Percentiles rank a stretch among this genome's conserved stretches.
These are phyloP conservation scores for Henckelia pumila DNA, from an alignment of 257 asterid genomes.

Conservation along the genomic window DNA sequence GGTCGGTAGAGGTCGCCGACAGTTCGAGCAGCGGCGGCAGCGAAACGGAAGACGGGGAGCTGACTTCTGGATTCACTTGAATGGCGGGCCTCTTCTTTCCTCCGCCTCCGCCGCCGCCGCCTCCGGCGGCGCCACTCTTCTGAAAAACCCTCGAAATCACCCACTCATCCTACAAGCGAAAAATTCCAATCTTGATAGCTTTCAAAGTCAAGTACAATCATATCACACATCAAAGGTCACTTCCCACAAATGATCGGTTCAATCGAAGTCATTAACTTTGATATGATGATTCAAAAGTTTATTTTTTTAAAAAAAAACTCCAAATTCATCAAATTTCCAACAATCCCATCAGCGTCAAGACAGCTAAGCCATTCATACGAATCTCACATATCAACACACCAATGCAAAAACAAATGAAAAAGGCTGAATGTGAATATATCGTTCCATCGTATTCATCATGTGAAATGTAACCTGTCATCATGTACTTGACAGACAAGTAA, in stretches of 20 bases:
- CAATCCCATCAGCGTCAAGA: not conserved
- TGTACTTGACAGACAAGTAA: not conserved
- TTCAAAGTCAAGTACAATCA: conserved; percentile 6
- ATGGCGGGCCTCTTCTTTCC: conserved; percentile 40
- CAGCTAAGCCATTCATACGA: too few species aligned
- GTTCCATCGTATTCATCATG: not conserved
- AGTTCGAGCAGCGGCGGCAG: conserved; percentile 76
- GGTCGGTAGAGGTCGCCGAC: conserved; percentile 41
- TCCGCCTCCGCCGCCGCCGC: conserved; percentile 33
- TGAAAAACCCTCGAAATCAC: conserved; percentile 84
- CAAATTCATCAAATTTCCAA: not conserved
- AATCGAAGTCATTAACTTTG: conserved; percentile 14
- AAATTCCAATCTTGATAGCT: too few species aligned
- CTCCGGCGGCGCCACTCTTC: conserved; percentile 47
- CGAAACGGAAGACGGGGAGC: conserved; percentile 76
- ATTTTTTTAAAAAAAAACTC: too few species aligned
- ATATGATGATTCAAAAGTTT: not conserved
- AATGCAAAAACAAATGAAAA: not conserved
- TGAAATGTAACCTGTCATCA: not conserved
- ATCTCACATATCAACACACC: too few species aligned
- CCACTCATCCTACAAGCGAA: conserved; percentile 71
- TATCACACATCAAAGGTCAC: conserved; percentile 9
- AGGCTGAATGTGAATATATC: not conserved
- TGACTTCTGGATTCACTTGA: conserved; percentile 39
- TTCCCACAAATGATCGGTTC: conserved; percentile 18